Conservation (phyloP, 805 yeast species). For the Kazachstania psychrophila region DNA sequence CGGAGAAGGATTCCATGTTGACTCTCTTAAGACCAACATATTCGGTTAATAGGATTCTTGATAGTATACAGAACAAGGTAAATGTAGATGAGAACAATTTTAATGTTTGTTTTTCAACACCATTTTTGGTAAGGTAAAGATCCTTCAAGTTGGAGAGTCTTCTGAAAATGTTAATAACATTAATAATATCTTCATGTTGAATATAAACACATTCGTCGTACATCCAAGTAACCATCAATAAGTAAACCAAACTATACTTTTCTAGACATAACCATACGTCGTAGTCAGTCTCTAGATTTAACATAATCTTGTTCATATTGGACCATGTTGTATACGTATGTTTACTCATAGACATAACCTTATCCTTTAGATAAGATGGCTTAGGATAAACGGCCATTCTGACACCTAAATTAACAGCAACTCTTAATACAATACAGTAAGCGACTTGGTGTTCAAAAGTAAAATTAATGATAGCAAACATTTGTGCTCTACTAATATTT, state of each 20-base stretch:
- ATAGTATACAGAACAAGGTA: slow-evolving; percentile 5
- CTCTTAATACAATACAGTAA: slow-evolving; percentile 6
- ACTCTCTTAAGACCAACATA: slow-evolving; percentile 1
- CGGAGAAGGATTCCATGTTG: background rate
- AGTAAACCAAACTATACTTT: slow-evolving; percentile 8
- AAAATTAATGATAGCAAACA: background rate
- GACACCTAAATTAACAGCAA: slow-evolving; percentile 9
- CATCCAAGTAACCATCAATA: slow-evolving; percentile 8
- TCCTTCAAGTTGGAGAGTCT: slow-evolving; percentile 5
- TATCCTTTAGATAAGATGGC: slow-evolving; percentile 4
- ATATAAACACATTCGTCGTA: slow-evolving; percentile 4
- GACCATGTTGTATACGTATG: slow-evolving; percentile 10
- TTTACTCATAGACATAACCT: slow-evolving; percentile 2
- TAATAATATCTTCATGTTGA: slow-evolving; percentile 8
- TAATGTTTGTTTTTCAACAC: slow-evolving; percentile 1
- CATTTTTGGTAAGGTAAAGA: background rate
- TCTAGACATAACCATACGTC: slow-evolving; percentile 12
- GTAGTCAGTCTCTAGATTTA: slow-evolving; percentile 11
- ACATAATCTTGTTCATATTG: slow-evolving; percentile 7
- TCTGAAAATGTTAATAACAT: slow-evolving; percentile 8
- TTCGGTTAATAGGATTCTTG: slow-evolving; percentile 3
- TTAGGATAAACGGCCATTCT: slow-evolving; percentile 10
- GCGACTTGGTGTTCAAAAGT: background rate
- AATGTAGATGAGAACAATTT: slow-evolving; percentile 8
- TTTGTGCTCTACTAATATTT: background rate